Conservation (phyloP, 352 stramenopile genomes). For the Globisporangium recalcitrans region DNA sequence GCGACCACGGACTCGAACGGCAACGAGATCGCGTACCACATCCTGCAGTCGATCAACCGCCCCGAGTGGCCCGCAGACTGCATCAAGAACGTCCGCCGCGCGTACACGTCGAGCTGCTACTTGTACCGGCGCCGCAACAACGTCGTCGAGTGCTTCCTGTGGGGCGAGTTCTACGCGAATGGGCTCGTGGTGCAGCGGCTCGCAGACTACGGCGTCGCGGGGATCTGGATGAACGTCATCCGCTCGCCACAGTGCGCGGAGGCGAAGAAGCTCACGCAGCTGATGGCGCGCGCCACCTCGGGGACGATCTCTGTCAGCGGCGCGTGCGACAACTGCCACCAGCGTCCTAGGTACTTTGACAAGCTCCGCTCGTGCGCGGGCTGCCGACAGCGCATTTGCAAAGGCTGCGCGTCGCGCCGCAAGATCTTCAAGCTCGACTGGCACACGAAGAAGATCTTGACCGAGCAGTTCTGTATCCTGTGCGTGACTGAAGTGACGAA, state of each 20-base stretch:
- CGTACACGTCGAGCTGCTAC: slow-evolving; percentile 38
- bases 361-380: slow-evolving; percentile 28
- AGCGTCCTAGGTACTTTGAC: slow-evolving; percentile 21
- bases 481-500: slow-evolving; percentile 17
- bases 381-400: slow-evolving; percentile 41
- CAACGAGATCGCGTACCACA: slow-evolving; percentile 19
- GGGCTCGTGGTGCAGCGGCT: slow-evolving; percentile 14
- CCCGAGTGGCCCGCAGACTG: slow-evolving; percentile 17
- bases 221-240: slow-evolving; percentile 22
- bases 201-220: slow-evolving; percentile 19
- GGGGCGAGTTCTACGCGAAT: slow-evolving; percentile 33
- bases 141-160: slow-evolving; percentile 36
- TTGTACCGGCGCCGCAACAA: slow-evolving; percentile 32
- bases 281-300: slow-evolving; percentile 13
- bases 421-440: slow-evolving; percentile 20
- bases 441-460: slow-evolving; percentile 10
- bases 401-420: slow-evolving; percentile 21
- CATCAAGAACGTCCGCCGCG: slow-evolving; percentile 27
- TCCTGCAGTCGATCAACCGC: slow-evolving; percentile 21
- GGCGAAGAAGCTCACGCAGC: slow-evolving; percentile 10
- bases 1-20: slow-evolving; percentile 9
- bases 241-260: slow-evolving; percentile 13
- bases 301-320: slow-evolving; percentile 10
- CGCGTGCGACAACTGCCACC: slow-evolving; percentile 28
- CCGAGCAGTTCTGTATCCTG: slow-evolving; percentile 15